These are phyloP conservation scores for Naematelia aurantialba DNA, from an alignment of 768 basidiomycete species.

Conservation along the genomic window DNA sequence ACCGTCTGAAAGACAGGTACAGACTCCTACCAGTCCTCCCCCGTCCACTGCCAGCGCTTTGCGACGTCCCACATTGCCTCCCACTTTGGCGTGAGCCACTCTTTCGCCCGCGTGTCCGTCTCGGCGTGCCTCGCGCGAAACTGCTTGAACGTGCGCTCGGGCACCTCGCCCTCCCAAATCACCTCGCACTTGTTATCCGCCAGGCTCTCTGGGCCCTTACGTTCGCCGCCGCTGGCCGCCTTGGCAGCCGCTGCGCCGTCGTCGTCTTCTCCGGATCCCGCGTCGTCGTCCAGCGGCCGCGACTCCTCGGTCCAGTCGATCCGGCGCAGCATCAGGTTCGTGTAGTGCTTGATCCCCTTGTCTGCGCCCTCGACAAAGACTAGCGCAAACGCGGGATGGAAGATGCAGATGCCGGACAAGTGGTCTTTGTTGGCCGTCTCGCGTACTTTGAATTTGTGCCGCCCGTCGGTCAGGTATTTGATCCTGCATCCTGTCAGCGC, in stretches of 20 bases:
- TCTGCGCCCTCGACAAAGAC: slow-evolving; percentile 89
- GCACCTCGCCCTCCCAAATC: slow-evolving; percentile 86
- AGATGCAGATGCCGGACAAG: slow-evolving; percentile 83
- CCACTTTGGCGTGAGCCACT: slow-evolving; percentile 75
- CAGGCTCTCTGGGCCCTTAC: slow-evolving; percentile 61
- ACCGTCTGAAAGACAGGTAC: too few relatives aligned
- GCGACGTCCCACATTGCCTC: slow-evolving; percentile 92
- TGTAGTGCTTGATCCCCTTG: slow-evolving; percentile 82
- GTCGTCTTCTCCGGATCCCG: slow-evolving; percentile 50
- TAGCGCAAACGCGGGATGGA: slow-evolving; percentile 82
- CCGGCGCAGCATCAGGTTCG: slow-evolving; percentile 75
- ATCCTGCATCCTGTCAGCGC: slow-evolving; percentile 57
- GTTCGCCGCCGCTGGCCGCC: slow-evolving; percentile 49
- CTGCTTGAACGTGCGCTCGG: slow-evolving; percentile 71
- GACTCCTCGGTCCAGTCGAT: slow-evolving; percentile 93
- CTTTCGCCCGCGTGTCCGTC: slow-evolving; percentile 73
- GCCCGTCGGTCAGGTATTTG: slow-evolving; percentile 79
- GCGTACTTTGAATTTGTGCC: slow-evolving; percentile 92
- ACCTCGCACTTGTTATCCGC: slow-evolving; percentile 84
- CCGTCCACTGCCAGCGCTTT: slow-evolving; percentile 60
- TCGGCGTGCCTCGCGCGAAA: slow-evolving; percentile 66
- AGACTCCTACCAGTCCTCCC: slow-evolving; percentile 41
- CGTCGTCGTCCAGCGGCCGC: slow-evolving; percentile 66
- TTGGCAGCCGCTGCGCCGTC: slow-evolving; percentile 15
- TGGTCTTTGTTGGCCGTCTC: slow-evolving; percentile 92